phyloP scores from a whole-genome alignment of 805 yeast species.

The Lipomyces lipofer region DNA sequence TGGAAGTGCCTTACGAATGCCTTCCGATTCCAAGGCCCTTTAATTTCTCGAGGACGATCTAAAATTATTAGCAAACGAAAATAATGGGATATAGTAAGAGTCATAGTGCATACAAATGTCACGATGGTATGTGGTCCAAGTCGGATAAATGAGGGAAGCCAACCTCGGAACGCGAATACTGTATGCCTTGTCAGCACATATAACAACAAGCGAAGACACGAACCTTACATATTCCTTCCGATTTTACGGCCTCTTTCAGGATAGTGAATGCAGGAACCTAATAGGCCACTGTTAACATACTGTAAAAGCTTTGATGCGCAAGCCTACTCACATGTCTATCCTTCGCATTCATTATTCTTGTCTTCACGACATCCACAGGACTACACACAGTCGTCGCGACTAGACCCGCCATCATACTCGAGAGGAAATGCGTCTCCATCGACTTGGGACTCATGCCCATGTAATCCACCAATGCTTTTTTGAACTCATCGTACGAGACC shows the following conservation, averaged over 20 bases:
- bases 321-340: slow-evolving; percentile 21
- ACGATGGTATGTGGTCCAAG: slow-evolving; percentile 66
- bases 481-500: slow-evolving; percentile 80
- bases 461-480: slow-evolving; percentile 54
- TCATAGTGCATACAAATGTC: slow-evolving; percentile 38
- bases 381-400: slow-evolving; percentile 91
- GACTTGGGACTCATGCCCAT: slow-evolving; percentile 57
- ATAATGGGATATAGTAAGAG: background rate
- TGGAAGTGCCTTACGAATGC: background rate
- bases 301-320: background rate
- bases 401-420: slow-evolving; percentile 78
- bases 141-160: slow-evolving; percentile 85
- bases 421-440: slow-evolving; percentile 70
- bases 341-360: slow-evolving; percentile 74
- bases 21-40: slow-evolving; percentile 37
- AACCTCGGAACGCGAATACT: slow-evolving; percentile 82
- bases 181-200: too few species aligned
- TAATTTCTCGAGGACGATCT: slow-evolving; percentile 42
- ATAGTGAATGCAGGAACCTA: slow-evolving; percentile 53
- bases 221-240: slow-evolving; percentile 64
- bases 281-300: slow-evolving; percentile 38
- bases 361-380: slow-evolving; percentile 88
- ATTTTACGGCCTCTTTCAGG: slow-evolving; percentile 54
- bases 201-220: too few species aligned
- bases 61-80: background rate